Percentiles rank a stretch among this genome's conserved stretches.
phyloP scores from a whole-genome alignment of 495 filamentous ascomycete species.

The Neurospora sp. region DNA sequence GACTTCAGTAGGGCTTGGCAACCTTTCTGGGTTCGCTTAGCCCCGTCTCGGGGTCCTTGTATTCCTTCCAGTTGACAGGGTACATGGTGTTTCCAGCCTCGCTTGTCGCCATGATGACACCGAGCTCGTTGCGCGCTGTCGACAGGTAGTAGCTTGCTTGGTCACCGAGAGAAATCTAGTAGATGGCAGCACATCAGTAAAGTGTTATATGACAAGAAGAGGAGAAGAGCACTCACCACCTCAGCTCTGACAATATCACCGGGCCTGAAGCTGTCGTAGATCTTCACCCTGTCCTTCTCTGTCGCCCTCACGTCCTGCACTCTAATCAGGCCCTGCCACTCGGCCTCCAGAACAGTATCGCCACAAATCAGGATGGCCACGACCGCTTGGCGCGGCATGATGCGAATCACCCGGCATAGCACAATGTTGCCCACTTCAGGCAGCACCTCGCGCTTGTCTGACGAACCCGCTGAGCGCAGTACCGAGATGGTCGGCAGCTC shows the following conservation, averaged over 20 bases:
- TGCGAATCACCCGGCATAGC: constrained; percentile 74
- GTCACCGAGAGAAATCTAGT: constrained; percentile 79
- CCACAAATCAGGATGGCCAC: constrained; percentile 73
- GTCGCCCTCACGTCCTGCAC: constrained; percentile 88
- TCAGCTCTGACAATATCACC: constrained; percentile 87
- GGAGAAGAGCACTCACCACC: constrained; percentile 49
- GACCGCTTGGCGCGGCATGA: constrained; percentile 70
- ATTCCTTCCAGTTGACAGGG: constrained; percentile 91
- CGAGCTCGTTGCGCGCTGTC: constrained; percentile 81
- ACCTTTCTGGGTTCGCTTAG: constrained; percentile 76
- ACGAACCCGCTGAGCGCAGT: constrained; percentile 8
- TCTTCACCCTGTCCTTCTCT: constrained; percentile 88
- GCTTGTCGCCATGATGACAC: constrained; percentile 88
- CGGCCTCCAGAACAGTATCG: constrained; percentile 49
- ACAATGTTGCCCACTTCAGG: constrained; percentile 72
- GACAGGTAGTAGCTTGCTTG: constrained; percentile 87
- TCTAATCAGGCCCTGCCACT: constrained; percentile 53
- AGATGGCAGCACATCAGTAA: constrained; percentile 1
- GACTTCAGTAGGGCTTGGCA: constrained; percentile 72
- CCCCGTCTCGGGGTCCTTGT: constrained; percentile 74
- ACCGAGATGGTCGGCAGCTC: constrained; percentile 32
- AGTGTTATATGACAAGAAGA: neutral
- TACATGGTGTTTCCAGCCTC: constrained; percentile 83
- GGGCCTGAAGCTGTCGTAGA: constrained; percentile 83
- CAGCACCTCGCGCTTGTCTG: constrained; percentile 57